Conservation (phyloP, 495 filamentous ascomycete species). For the Cercophora newfieldiana region DNA sequence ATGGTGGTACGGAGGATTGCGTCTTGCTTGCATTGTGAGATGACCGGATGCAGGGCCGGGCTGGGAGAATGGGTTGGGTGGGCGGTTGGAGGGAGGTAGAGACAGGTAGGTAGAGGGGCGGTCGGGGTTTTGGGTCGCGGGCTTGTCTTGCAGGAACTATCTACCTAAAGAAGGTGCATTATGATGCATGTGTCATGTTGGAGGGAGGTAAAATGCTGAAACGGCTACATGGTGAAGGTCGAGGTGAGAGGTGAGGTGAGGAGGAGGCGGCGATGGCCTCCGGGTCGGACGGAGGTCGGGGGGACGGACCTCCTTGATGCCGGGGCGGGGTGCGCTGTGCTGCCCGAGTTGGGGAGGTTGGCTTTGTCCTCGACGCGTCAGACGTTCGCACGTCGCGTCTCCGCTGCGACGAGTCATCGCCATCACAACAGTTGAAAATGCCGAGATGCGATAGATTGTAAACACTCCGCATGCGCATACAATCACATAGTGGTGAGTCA, state of each 20-base stretch:
- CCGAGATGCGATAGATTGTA: not conserved
- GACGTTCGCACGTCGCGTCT: not conserved
- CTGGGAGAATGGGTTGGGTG: conserved; percentile 1
- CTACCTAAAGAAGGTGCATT: not conserved
- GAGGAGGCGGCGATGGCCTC: not conserved
- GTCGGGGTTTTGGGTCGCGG: not conserved
- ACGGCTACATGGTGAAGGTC: not conserved
- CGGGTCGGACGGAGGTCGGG: not conserved
- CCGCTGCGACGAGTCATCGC: not conserved
- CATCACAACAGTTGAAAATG: not conserved
- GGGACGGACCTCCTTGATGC: not conserved
- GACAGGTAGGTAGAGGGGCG: not conserved
- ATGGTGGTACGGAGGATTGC: not conserved
- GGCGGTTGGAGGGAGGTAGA: conserved; percentile 5
- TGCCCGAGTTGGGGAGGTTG: not conserved
- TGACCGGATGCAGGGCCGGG: conserved; percentile 8
- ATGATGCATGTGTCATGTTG: not conserved
- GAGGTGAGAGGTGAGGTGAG: not conserved
- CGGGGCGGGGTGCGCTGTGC: no score
- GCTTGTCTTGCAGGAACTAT: not conserved
- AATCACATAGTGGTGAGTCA: conserved; percentile 16
- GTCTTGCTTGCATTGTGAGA: not conserved
- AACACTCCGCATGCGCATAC: not conserved
- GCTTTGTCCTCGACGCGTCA: no score
- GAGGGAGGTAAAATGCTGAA: not conserved